These are phyloP conservation scores for Phialophora expanda DNA, from an alignment of 2,329 filamentous ascomycete genomes.

Conservation along the genomic window DNA sequence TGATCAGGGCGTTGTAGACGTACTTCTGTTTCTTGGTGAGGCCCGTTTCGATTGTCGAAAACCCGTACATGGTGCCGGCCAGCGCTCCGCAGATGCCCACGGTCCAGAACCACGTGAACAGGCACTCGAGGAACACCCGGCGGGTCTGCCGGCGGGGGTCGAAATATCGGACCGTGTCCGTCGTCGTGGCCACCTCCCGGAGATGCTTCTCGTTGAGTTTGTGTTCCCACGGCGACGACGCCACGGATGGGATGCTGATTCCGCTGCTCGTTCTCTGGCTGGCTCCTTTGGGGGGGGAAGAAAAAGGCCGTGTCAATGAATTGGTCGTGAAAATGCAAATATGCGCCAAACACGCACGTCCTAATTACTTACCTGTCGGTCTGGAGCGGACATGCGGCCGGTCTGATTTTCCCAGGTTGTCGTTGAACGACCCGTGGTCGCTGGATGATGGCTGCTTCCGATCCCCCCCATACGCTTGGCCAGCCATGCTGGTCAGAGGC, in stretches of 20 bases:
- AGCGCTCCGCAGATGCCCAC: slow-evolving; percentile 27
- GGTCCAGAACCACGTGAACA: slow-evolving; percentile 31
- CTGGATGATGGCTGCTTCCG: slow-evolving; percentile 9
- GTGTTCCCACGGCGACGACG: slow-evolving; percentile 26
- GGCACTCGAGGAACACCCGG: slow-evolving; percentile 27
- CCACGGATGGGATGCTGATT: slow-evolving; percentile 16
- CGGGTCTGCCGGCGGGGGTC: slow-evolving; percentile 28
- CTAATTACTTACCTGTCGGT: slow-evolving; percentile 7
- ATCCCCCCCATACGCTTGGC: neutral
- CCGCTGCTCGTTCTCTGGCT: slow-evolving; percentile 7
- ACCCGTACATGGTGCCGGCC: slow-evolving; percentile 27
- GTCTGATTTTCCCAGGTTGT: neutral
- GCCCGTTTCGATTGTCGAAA: slow-evolving; percentile 14
- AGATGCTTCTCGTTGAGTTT: slow-evolving; percentile 30
- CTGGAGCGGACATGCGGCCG: neutral
- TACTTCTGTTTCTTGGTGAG: slow-evolving; percentile 28
- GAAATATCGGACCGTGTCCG: slow-evolving; percentile 27
- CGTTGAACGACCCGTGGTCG: slow-evolving; percentile 1
- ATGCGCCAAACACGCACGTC: neutral
- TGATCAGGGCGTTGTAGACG: slow-evolving; percentile 31
- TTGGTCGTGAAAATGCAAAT: no score
- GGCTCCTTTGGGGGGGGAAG: neutral
- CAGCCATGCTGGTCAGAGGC: slow-evolving; percentile 6
- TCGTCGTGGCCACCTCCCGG: slow-evolving; percentile 10
- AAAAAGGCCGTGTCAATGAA: no score